These are phyloP conservation scores for Zygotorulaspora florentina DNA, from an alignment of 805 yeast species.

Conservation along the genomic window DNA sequence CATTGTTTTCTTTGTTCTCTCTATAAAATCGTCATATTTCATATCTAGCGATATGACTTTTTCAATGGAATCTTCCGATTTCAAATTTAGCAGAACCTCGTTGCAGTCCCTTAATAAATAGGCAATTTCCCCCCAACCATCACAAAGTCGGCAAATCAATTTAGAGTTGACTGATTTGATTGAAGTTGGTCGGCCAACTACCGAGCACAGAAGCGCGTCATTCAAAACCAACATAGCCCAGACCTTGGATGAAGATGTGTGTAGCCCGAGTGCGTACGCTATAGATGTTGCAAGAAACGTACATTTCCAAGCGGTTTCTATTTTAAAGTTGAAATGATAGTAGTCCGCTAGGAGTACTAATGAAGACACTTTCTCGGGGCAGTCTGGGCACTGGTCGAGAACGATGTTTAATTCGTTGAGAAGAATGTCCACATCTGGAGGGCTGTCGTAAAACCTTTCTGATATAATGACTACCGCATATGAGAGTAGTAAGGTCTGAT, in stretches of 20 bases:
- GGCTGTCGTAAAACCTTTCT: slow-evolving; percentile 6
- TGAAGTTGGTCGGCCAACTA: slow-evolving; percentile 14
- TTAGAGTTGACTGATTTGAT: slow-evolving; percentile 8
- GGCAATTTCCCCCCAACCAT: slow-evolving; percentile 15
- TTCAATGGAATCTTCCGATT: slow-evolving; percentile 7
- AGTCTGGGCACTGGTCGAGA: slow-evolving; percentile 12
- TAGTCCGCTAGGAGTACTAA: slow-evolving; percentile 12
- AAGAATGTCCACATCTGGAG: slow-evolving; percentile 10
- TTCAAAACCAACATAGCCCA: slow-evolving; percentile 16
- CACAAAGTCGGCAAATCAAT: slow-evolving; percentile 5
- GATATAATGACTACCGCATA: slow-evolving; percentile 11
- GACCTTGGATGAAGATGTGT: slow-evolving; percentile 8
- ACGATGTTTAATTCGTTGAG: slow-evolving; percentile 6
- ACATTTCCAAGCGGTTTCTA: slow-evolving; percentile 15
- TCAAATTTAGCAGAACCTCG: slow-evolving; percentile 7
- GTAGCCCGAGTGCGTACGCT: slow-evolving; percentile 14
- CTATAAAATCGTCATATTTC: slow-evolving; percentile 9
- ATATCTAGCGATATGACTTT: slow-evolving; percentile 12
- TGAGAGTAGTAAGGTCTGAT: slow-evolving; percentile 5
- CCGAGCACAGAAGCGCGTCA: slow-evolving; percentile 13
- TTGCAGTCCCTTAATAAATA: slow-evolving; percentile 10
- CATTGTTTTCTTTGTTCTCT: slow-evolving; percentile 5
- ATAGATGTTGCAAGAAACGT: slow-evolving; percentile 13
- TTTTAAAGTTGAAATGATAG: slow-evolving; percentile 12
- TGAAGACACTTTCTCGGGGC: slow-evolving; percentile 13